These are phyloP conservation scores for Sporobolomyces phaffii DNA, from an alignment of 768 basidiomycete genomes.

Conservation along the genomic window DNA sequence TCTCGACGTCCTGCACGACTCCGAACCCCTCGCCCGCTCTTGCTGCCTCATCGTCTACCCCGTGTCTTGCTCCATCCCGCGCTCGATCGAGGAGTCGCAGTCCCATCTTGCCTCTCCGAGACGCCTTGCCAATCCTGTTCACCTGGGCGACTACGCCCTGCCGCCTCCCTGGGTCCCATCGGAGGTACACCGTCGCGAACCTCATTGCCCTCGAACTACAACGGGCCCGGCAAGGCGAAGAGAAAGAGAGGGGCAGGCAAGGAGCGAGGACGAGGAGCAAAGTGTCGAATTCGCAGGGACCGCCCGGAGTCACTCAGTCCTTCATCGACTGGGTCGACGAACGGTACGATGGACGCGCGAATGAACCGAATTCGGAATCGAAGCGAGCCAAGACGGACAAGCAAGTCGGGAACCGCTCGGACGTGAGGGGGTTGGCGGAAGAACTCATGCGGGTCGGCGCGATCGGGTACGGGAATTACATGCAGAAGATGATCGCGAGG, in stretches of 20 bases:
- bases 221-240: not conserved
- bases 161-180: slow-evolving; percentile 3
- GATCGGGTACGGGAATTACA: slow-evolving; percentile 23
- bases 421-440: slow-evolving; percentile 14
- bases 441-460: slow-evolving; percentile 30
- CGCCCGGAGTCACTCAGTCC: slow-evolving; percentile 5
- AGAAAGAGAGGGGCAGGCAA: slow-evolving; percentile 1
- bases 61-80: not conserved
- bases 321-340: slow-evolving; percentile 37
- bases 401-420: not conserved
- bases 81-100: not conserved
- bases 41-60: too few species aligned
- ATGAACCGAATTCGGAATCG: not conserved
- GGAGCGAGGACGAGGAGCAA: not conserved
- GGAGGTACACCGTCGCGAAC: slow-evolving; percentile 20
- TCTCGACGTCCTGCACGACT: not conserved
- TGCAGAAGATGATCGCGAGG: slow-evolving; percentile 38
- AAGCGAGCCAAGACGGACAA: not conserved
- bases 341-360: not conserved
- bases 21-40: slow-evolving; percentile 10
- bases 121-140: slow-evolving; percentile 26
- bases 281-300: not conserved
- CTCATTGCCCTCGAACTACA: slow-evolving; percentile 19
- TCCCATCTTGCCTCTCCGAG: not conserved
- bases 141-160: slow-evolving; percentile 24